These are phyloP conservation scores for Solanum microdontum DNA, from an alignment of 257 asterid genomes.

Conservation along the genomic window DNA sequence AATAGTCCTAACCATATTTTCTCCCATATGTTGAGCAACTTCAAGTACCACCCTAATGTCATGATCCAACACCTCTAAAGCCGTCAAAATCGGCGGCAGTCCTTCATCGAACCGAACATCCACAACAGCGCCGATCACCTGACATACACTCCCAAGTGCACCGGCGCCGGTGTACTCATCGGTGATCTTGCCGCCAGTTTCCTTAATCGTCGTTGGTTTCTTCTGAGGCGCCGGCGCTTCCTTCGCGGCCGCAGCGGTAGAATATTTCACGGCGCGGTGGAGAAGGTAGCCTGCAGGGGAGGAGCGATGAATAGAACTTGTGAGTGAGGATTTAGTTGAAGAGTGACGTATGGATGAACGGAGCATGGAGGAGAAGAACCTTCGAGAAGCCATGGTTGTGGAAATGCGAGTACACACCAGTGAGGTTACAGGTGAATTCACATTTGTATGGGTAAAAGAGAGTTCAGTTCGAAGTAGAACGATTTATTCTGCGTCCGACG, in stretches of 20 bases:
- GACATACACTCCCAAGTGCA: conserved; percentile 68
- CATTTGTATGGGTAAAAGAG: not conserved
- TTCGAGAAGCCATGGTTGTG: conserved; percentile 7
- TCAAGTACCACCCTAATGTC: conserved; percentile 82
- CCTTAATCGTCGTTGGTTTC: conserved; percentile 20
- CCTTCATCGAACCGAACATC: not conserved
- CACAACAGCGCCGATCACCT: conserved; percentile 79
- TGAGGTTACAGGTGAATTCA: not conserved
- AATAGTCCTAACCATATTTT: conserved; percentile 69
- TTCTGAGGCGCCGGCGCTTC: not conserved
- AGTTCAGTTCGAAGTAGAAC: not conserved
- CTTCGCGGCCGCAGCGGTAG: not conserved
- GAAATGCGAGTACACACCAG: not conserved
- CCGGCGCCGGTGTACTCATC: conserved; percentile 77
- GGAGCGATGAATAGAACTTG: not conserved
- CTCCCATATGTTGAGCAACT: conserved; percentile 92
- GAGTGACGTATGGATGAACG: conserved; percentile 2
- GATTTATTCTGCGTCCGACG: conserved; percentile 2
- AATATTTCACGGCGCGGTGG: conserved; percentile 1
- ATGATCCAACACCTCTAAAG: conserved; percentile 76
- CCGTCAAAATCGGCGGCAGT: conserved; percentile 17
- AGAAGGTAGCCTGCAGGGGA: conserved; percentile 4
- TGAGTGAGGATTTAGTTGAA: not conserved
- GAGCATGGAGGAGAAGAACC: conserved; percentile 5
- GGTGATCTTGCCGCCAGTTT: conserved; percentile 39